Conservation (phyloP, 2,329 filamentous ascomycete species). For the Zasmidium cellare region DNA sequence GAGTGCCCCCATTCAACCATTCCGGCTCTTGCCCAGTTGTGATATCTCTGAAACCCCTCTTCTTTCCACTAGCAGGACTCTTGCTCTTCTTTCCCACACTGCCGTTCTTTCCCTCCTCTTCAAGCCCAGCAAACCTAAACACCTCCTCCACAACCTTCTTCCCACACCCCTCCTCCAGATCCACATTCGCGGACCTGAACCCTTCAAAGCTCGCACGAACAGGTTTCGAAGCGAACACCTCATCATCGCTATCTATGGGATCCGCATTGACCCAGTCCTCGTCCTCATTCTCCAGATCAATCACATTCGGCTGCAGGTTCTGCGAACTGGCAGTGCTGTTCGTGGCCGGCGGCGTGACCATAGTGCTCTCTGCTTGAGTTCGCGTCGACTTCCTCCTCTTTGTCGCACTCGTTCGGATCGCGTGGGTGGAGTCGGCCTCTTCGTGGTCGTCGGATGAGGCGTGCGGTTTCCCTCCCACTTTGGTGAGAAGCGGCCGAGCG, state of each 20-base stretch:
- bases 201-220: background rate
- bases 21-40: background rate
- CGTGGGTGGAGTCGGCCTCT: background rate
- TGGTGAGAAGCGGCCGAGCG: conserved; percentile 29
- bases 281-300: background rate
- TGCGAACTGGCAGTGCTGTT: conserved; percentile 4
- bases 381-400: background rate
- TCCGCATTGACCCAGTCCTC: conserved; percentile 9
- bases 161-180: too few relatives aligned
- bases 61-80: background rate
- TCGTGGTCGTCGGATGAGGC: conserved; percentile 40
- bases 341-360: background rate
- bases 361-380: background rate
- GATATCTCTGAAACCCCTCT: background rate
- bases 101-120: background rate
- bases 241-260: conserved; percentile 10
- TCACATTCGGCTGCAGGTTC: conserved; percentile 1
- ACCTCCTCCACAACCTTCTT: background rate
- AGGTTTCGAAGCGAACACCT: background rate
- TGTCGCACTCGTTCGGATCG: background rate
- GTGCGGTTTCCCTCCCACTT: conserved; percentile 36
- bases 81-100: background rate
- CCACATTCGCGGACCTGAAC: too few relatives aligned
- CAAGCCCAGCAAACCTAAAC: background rate
- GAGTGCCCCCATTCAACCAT: background rate